phyloP scores from a whole-genome alignment of 768 basidiomycete species.

The Clathrus columnatus region DNA sequence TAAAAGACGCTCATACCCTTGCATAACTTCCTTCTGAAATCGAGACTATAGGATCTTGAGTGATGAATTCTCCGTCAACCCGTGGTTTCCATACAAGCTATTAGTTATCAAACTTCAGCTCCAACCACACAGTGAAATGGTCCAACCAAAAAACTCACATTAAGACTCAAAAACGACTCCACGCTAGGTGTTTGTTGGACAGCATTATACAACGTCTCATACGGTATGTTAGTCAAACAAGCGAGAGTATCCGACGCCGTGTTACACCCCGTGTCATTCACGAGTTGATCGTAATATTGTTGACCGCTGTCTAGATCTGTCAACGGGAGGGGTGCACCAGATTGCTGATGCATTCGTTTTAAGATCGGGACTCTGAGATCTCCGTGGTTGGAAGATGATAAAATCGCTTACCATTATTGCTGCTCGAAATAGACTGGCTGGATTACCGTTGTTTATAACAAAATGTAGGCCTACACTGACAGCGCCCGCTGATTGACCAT shows the following conservation, averaged over 20 bases:
- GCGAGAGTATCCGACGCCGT: constrained; percentile 30
- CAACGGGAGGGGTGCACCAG: constrained; percentile 37
- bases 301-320: constrained; percentile 36
- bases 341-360: constrained; percentile 27
- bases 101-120: background rate
- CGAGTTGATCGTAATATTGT: constrained; percentile 35
- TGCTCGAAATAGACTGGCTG: constrained; percentile 38
- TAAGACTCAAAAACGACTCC: constrained; percentile 17
- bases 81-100: constrained; percentile 41
- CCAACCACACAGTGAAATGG: background rate
- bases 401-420: constrained; percentile 33
- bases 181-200: constrained; percentile 22
- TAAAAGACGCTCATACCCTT: constrained; percentile 26
- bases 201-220: constrained; percentile 29
- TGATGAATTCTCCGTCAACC: constrained; percentile 40
- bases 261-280: constrained; percentile 33
- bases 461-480: constrained; percentile 45
- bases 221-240: constrained; percentile 33
- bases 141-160: background rate
- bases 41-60: constrained; percentile 33
- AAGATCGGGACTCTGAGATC: no score
- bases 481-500: constrained; percentile 52
- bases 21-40: constrained; percentile 37
- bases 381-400: constrained; percentile 23
- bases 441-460: constrained; percentile 36